Percentiles rank a stretch among this genome's conserved stretches.
These are phyloP conservation scores for Proliferodiscus dingleyae DNA, from an alignment of 2,329 filamentous ascomycete species.

Conservation along the genomic window DNA sequence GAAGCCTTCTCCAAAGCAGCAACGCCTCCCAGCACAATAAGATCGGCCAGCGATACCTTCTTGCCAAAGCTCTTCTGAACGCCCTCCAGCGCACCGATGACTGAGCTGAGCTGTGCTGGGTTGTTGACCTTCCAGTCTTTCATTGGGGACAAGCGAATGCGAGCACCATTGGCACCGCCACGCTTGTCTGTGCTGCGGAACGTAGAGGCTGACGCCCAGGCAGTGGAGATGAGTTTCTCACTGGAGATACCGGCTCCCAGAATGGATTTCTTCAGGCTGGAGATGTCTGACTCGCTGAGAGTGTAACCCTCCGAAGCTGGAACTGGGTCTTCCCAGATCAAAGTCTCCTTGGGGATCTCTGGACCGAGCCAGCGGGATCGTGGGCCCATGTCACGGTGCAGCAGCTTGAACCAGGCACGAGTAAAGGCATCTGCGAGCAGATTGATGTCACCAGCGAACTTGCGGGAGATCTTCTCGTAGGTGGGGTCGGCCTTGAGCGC, in stretches of 20 bases:
- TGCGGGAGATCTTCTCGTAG: constrained; percentile 72
- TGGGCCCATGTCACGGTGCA: constrained; percentile 57
- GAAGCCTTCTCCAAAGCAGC: constrained; percentile 54
- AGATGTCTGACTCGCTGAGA: constrained; percentile 38
- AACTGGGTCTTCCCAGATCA: constrained; percentile 53
- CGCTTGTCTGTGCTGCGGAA: constrained; percentile 77
- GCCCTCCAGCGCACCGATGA: constrained; percentile 18
- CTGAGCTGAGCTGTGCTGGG: constrained; percentile 36
- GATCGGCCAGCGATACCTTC: constrained; percentile 54
- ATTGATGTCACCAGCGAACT: constrained; percentile 63
- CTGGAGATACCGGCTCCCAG: constrained; percentile 56
- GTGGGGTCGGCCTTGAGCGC: constrained; percentile 64
- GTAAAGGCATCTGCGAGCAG: constrained; percentile 65
- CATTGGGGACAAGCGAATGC: constrained; percentile 58
- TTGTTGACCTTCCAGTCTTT: constrained; percentile 72
- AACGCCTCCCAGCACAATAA: constrained; percentile 52
- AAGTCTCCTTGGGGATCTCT: constrained; percentile 49
- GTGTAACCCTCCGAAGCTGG: constrained; percentile 41
- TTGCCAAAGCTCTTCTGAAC: constrained; percentile 48
- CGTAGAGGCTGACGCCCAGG: constrained; percentile 66
- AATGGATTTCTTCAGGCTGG: constrained; percentile 64
- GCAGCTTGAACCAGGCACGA: constrained; percentile 66
- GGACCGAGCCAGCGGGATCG: constrained; percentile 51
- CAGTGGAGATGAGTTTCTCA: constrained; percentile 58
- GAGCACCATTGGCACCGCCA: constrained; percentile 74